These are phyloP conservation scores for Fonsecaea monophora DNA, from an alignment of 2,329 filamentous ascomycete species.

Conservation along the genomic window DNA sequence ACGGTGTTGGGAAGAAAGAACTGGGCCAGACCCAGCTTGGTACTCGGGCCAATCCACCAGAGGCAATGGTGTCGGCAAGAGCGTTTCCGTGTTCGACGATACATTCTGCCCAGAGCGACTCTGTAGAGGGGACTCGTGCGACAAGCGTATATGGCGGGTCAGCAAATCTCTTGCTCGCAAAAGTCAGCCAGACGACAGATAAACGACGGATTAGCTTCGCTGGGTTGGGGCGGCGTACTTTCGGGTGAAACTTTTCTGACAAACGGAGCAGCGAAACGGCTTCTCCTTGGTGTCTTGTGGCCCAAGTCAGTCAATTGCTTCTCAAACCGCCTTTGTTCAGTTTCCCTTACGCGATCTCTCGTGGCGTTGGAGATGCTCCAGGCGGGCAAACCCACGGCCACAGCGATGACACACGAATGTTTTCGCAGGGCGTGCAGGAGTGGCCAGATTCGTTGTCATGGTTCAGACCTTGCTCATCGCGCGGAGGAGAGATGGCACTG, in stretches of 20 bases:
- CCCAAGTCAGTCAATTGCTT: neutral
- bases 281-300: slow-evolving; percentile 47
- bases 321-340: neutral
- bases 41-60: slow-evolving; percentile 39
- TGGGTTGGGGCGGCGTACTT: slow-evolving; percentile 42
- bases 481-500: slow-evolving; percentile 1
- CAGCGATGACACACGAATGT: slow-evolving; percentile 43
- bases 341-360: slow-evolving; percentile 43
- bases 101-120: slow-evolving; percentile 43
- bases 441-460: slow-evolving; percentile 1
- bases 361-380: slow-evolving; percentile 51
- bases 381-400: slow-evolving; percentile 40
- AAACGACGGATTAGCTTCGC: neutral
- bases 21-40: slow-evolving; percentile 26
- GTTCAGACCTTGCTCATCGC: neutral
- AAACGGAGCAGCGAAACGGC: slow-evolving; percentile 48
- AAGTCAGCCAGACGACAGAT: neutral
- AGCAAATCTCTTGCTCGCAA: slow-evolving; percentile 14
- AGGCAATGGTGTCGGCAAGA: slow-evolving; percentile 13
- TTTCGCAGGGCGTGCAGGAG: slow-evolving; percentile 48
- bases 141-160: slow-evolving; percentile 40
- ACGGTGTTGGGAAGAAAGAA: slow-evolving; percentile 10
- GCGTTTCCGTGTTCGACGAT: neutral
- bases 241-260: slow-evolving; percentile 50
- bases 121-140: slow-evolving; percentile 49